phyloP scores from a whole-genome alignment of 1,284 basidiomycete species.

The Tetrapyrgos nigripes region DNA sequence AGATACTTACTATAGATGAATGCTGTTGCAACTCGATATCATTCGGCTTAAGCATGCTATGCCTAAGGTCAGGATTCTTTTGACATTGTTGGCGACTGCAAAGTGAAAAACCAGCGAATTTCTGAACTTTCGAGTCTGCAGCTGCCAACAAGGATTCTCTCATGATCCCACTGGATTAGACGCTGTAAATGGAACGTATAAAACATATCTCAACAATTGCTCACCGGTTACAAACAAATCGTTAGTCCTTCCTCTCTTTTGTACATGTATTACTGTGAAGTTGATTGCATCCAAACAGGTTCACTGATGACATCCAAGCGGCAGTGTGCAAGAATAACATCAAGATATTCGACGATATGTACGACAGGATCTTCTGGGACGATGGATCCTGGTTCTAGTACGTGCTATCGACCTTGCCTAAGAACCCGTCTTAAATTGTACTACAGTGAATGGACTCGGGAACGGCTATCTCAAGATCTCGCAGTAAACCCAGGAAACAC shows the following conservation, averaged over 20 bases:
- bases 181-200: slow-evolving; percentile 9
- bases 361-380: slow-evolving; percentile 14
- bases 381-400: slow-evolving; percentile 18
- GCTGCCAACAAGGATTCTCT: slow-evolving; percentile 18
- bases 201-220: not conserved
- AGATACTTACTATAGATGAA: slow-evolving; percentile 8
- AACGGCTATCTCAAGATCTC: slow-evolving; percentile 4
- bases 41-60: slow-evolving; percentile 27
- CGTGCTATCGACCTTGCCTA: not conserved
- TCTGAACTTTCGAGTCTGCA: not conserved
- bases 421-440: not conserved
- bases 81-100: too few species aligned
- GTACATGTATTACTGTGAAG: not conserved
- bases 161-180: slow-evolving; percentile 10
- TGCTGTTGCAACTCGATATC: slow-evolving; percentile 29
- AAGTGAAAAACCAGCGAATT: not conserved
- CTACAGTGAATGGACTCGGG: slow-evolving; percentile 3
- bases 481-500: slow-evolving; percentile 12
- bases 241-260: not conserved
- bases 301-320: slow-evolving; percentile 15
- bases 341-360: slow-evolving; percentile 19
- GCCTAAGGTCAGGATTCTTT: slow-evolving; percentile 21
- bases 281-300: not conserved
- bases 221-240: slow-evolving; percentile 8
- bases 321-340: slow-evolving; percentile 19